Conservation (phyloP, 2,329 filamentous ascomycete species). For the Botryosphaeria dothidea region DNA sequence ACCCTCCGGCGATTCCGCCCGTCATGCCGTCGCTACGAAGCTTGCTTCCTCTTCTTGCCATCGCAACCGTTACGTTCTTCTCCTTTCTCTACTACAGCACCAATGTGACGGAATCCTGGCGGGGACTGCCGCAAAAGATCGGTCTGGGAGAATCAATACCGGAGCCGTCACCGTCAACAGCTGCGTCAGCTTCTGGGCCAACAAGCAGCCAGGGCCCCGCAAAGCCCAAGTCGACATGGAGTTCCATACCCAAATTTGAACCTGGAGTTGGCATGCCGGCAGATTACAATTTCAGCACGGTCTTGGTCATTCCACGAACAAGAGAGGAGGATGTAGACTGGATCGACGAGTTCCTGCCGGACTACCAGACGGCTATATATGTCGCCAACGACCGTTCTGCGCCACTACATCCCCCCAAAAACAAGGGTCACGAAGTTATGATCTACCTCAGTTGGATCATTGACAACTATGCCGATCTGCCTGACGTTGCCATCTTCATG, state of each 20-base stretch:
- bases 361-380: constrained; percentile 52
- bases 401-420: constrained; percentile 52
- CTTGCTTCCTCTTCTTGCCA: constrained; percentile 33
- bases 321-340: constrained; percentile 55
- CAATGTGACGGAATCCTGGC: constrained; percentile 37
- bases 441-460: constrained; percentile 64
- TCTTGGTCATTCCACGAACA: constrained; percentile 56
- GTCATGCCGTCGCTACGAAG: constrained; percentile 25
- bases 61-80: constrained; percentile 28
- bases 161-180: constrained; percentile 22
- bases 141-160: constrained; percentile 40
- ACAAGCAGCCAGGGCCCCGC: constrained; percentile 28
- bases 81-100: constrained; percentile 40
- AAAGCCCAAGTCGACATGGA: constrained; percentile 30
- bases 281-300: constrained; percentile 54
- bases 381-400: constrained; percentile 53
- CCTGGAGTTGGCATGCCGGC: constrained; percentile 38
- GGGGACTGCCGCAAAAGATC: constrained; percentile 41
- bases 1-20: not conserved
- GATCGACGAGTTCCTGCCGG: constrained; percentile 55
- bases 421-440: constrained; percentile 65
- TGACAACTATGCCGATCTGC: constrained; percentile 61
- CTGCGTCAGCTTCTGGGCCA: constrained; percentile 24
- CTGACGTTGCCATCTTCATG: constrained; percentile 62
- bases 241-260: constrained; percentile 36